These are phyloP conservation scores for Globisporangium cystogenes DNA, from an alignment of 352 stramenopile species.

Conservation along the genomic window DNA sequence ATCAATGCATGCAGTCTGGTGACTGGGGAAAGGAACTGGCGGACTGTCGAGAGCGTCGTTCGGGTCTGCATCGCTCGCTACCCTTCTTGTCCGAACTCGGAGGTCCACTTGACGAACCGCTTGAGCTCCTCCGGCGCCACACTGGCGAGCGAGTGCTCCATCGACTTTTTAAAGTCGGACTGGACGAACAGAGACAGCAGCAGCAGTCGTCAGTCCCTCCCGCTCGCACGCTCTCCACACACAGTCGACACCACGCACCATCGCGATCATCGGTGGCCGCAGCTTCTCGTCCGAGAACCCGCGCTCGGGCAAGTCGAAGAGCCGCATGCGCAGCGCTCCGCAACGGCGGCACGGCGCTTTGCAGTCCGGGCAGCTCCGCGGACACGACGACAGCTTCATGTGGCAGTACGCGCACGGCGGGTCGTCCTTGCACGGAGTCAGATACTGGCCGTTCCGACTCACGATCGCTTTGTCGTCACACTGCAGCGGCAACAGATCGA, in stretches of 20 bases:
- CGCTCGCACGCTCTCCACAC: no score
- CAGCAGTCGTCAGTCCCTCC: no score
- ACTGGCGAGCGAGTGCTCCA: conserved; percentile 92
- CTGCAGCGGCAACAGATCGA: conserved; percentile 17
- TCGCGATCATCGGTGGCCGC: conserved; percentile 79
- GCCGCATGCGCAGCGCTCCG: conserved; percentile 72
- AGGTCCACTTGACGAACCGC: conserved; percentile 98
- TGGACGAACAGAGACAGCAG: no score
- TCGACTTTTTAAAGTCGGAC: conserved; percentile 95
- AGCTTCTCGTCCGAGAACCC: conserved; percentile 84
- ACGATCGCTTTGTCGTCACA: conserved; percentile 73
- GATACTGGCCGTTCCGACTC: conserved; percentile 48
- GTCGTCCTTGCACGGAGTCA: conserved; percentile 83
- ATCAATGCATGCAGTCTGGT: not conserved
- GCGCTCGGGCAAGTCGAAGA: conserved; percentile 79
- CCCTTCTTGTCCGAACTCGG: conserved; percentile 98
- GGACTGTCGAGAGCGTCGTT: not conserved
- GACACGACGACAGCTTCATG: conserved; percentile 85
- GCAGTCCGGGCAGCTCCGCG: conserved; percentile 57
- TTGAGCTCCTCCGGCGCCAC: conserved; percentile 97
- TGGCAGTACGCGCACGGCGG: conserved; percentile 84
- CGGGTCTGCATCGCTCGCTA: conserved; percentile 27
- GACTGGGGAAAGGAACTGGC: not conserved
- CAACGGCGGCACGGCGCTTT: conserved; percentile 65
- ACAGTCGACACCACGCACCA: conserved; percentile 34